phyloP scores from a whole-genome alignment of 163 green algal species.

The Scenedesmus sp. region DNA sequence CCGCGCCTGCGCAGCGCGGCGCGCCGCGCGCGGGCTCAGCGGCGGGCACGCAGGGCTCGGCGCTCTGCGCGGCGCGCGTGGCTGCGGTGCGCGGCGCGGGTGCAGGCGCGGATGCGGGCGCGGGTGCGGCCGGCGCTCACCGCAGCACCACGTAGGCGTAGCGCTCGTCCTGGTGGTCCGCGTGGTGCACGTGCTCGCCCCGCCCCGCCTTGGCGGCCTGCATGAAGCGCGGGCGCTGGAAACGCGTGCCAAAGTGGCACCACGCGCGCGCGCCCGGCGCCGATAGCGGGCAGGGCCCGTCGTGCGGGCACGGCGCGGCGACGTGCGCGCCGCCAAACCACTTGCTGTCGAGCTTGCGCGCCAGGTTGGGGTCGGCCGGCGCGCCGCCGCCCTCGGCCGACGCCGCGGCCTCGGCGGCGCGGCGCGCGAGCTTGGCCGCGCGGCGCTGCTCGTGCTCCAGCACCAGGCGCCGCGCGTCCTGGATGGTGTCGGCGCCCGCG shows the following conservation, averaged over 20 bases:
- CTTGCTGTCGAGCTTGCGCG: slow-evolving; percentile 35
- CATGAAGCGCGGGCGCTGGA: slow-evolving; percentile 62
- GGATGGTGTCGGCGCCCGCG: slow-evolving; percentile 63
- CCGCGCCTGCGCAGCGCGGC: slow-evolving; percentile 3
- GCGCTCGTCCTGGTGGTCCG: slow-evolving; percentile 72
- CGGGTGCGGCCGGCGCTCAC: slow-evolving; percentile 30
- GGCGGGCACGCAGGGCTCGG: neutral
- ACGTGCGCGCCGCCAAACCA: slow-evolving; percentile 71
- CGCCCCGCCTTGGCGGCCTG: slow-evolving; percentile 54
- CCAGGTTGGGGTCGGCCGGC: slow-evolving; percentile 18
- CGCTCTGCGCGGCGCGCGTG: neutral
- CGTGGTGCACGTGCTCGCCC: slow-evolving; percentile 20
- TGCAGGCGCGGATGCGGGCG: too few relatives aligned
- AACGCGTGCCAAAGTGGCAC: slow-evolving; percentile 86
- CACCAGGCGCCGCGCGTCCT: slow-evolving; percentile 57
- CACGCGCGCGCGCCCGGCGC: slow-evolving; percentile 58
- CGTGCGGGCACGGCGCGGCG: slow-evolving; percentile 85
- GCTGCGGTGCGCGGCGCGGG: neutral
- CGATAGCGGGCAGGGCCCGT: slow-evolving; percentile 79
- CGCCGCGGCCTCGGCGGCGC: too few relatives aligned
- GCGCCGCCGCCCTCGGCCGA: too few relatives aligned
- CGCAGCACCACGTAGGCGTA: slow-evolving; percentile 84
- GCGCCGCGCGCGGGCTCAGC: neutral
- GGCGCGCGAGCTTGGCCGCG: slow-evolving; percentile 13
- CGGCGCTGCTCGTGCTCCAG: slow-evolving; percentile 31